Base-by-base conservation (phyloP, 768 basidiomycete species). In the Trametes villosa region DNA sequence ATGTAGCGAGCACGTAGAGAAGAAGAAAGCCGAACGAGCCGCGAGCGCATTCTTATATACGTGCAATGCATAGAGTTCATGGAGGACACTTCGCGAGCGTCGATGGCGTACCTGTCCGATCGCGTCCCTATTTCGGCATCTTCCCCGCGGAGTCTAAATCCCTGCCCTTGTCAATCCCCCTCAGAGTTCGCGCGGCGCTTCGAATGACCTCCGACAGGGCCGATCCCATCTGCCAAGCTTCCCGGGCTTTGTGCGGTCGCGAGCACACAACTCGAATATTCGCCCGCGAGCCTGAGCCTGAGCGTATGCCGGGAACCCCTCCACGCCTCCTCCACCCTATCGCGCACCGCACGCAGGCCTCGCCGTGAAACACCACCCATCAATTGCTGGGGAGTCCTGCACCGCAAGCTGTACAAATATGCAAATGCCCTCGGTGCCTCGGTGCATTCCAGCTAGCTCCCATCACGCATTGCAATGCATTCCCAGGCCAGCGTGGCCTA, bases 61-160 rank as follows among this genome's bases (percentile, higher is more conserved):
- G n/a, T n/a, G n/a, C n/a, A n/a, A n/a, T n/a, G n/a, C n/a, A n/a
- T n/a, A n/a, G n/a, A n/a, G n/a, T n/a, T n/a, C n/a, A n/a, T n/a
- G n/a, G n/a, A n/a, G n/a, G n/a, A n/a, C n/a, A n/a, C n/a, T n/a
- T n/a, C n/a, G n/a, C n/a, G n/a, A n/a, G n/a, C n/a, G n/a, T 41
- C 47, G 36, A 57, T 41, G 47, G 47, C 47, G 56, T 49, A 40
- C 56, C 56, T 57, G 27, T 29, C 40, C 47, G 56, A 57, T 57
- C 56, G 29, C 38, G 11, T 40, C 29, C 47, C 47, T 27, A 30
- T 29, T 46, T 34, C 53, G 53, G 44, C 53, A 30, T 11, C 46
- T 40, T 33, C 47, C 6, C 33, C 1, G 4, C 50, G 50, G 50
- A 51, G 22, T 51, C 26, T 17, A 20, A 51, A 38, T 20, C 5